phyloP scores from a whole-genome alignment of 306 rosid species.

The Rubus parviflorus region DNA sequence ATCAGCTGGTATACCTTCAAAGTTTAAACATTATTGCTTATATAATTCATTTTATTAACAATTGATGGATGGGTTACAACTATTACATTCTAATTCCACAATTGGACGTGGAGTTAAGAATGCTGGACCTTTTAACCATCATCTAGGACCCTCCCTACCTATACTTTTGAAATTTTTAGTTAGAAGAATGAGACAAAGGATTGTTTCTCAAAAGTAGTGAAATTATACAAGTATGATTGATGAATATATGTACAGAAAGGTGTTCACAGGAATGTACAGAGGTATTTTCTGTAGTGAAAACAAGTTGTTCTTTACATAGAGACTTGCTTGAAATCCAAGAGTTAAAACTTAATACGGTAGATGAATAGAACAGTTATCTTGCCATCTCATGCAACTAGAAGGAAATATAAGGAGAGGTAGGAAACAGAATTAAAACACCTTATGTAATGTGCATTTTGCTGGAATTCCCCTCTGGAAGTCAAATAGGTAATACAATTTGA shows the following conservation, averaged over 20 bases:
- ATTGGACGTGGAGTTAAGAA: neutral
- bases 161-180: neutral
- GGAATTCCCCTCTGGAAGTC: neutral
- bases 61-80: neutral
- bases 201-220: neutral
- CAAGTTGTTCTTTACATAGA: neutral
- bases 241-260: neutral
- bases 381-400: neutral
- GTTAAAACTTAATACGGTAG: neutral
- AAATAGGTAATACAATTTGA: neutral
- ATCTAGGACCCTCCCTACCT: neutral
- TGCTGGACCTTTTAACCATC: neutral
- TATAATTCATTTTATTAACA: slow-evolving; percentile 11
- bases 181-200: neutral
- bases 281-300: neutral
- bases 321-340: neutral
- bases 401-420: neutral
- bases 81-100: neutral
- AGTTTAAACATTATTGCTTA: slow-evolving; percentile 12
- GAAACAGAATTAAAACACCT: neutral
- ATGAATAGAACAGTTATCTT: neutral
- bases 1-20: slow-evolving; percentile 58
- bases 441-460: neutral
- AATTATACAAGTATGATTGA: neutral
- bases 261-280: neutral